These are phyloP conservation scores for Fusarium secorum DNA, from an alignment of 2,329 filamentous ascomycete genomes.

Conservation along the genomic window DNA sequence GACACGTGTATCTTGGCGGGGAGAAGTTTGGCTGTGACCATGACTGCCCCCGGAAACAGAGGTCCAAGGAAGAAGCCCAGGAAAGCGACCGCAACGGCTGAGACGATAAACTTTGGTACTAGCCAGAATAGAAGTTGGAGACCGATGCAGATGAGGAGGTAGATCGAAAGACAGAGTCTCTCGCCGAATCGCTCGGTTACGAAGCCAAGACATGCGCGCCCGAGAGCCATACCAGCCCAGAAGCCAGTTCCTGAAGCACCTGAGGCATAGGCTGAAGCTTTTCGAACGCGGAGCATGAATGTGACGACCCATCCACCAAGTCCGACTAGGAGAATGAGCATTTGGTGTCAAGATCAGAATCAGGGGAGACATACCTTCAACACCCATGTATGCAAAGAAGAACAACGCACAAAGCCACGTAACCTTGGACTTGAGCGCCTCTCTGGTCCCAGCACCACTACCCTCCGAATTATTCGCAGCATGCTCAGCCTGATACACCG, in stretches of 20 bases:
- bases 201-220: constrained; percentile 72
- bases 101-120: constrained; percentile 67
- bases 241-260: constrained; percentile 78
- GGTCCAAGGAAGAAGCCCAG: constrained; percentile 80
- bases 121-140: constrained; percentile 67
- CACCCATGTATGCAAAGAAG: constrained; percentile 76
- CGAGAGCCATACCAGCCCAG: constrained; percentile 79
- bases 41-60: constrained; percentile 74
- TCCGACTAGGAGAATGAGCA: constrained; percentile 53
- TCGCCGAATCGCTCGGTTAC: constrained; percentile 74
- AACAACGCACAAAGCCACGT: constrained; percentile 75
- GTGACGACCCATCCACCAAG: constrained; percentile 82
- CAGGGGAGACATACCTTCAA: constrained; percentile 58
- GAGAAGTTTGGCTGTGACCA: constrained; percentile 74
- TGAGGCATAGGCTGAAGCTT: constrained; percentile 70
- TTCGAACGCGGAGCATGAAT: constrained; percentile 77
- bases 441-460: constrained; percentile 45
- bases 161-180: constrained; percentile 64
- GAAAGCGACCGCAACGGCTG: constrained; percentile 69
- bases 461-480: constrained; percentile 27
- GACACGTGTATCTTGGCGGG: constrained; percentile 75
- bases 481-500: constrained; percentile 57
- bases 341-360: accelerated
- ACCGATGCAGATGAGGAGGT: constrained; percentile 66
- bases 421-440: constrained; percentile 56